phyloP scores from a whole-genome alignment of 169 alveolate species.

The Cytauxzoon felis region DNA sequence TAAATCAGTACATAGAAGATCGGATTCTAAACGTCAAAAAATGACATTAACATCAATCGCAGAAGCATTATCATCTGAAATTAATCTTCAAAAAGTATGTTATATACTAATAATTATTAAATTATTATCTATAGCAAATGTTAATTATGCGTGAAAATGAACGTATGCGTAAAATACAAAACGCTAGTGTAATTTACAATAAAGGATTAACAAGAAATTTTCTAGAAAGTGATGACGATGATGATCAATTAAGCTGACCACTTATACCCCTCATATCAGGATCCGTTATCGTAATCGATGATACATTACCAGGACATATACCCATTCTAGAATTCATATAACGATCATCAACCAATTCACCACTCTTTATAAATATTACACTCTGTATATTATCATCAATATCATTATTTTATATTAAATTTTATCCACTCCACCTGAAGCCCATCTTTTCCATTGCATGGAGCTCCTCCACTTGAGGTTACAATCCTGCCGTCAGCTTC shows the following conservation, averaged over 20 bases:
- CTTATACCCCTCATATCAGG: constrained; percentile 10
- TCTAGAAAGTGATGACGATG: constrained; percentile 32
- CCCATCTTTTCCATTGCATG: too few relatives aligned
- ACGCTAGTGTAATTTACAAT: constrained; percentile 1
- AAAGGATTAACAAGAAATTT: constrained; percentile 45
- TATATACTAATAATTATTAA: neutral
- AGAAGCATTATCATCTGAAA: constrained; percentile 49
- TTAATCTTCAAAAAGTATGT: constrained; percentile 24
- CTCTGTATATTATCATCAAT: neutral
- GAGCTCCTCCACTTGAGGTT: too few relatives aligned
- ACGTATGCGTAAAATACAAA: constrained; percentile 38
- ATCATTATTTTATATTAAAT: neutral
- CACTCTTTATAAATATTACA: constrained; percentile 10
- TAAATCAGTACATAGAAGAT: constrained; percentile 22
- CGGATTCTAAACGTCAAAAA: constrained; percentile 47
- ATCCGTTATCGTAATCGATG: constrained; percentile 15
- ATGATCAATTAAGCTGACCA: neutral
- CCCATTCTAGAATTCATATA: too few relatives aligned
- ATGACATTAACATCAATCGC: constrained; percentile 58
- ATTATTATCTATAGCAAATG: constrained; percentile 10
- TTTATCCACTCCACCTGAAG: constrained; percentile 17
- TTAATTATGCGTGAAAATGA: constrained; percentile 31
- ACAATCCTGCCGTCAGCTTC: too few relatives aligned
- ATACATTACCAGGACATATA: too few relatives aligned
- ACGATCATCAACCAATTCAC: constrained; percentile 9